These are phyloP conservation scores for Spinellus fusiger DNA, from an alignment of 192 early-diverging fungal genomes.

Conservation along the genomic window DNA sequence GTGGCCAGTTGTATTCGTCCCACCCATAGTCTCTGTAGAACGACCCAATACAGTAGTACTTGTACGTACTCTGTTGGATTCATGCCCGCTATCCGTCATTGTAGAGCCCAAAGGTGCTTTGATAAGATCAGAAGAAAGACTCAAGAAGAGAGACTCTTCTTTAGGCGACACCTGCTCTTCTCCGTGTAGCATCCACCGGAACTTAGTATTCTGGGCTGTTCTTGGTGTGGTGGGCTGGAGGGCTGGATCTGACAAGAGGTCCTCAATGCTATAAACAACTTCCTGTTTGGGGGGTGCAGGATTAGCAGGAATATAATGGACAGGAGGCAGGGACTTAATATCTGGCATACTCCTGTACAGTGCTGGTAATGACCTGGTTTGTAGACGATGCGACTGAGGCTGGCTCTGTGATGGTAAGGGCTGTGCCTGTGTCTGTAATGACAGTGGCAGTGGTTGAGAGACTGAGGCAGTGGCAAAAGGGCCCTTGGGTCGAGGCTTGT, in stretches of 20 bases:
- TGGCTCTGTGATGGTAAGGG: not conserved
- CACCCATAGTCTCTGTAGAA: not conserved
- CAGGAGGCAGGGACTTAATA: not conserved
- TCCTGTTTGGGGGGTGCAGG: constrained; percentile 20
- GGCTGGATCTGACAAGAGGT: constrained; percentile 19
- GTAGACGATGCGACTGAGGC: not conserved
- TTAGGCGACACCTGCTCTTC: not conserved
- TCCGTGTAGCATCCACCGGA: constrained; percentile 21
- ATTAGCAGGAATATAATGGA: constrained; percentile 12
- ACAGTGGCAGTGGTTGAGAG: not conserved
- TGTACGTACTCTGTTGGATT: too few relatives aligned
- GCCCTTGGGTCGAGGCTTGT: not conserved
- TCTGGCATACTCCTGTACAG: not conserved
- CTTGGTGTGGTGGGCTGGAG: not conserved
- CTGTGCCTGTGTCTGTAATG: not conserved
- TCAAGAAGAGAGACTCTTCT: too few relatives aligned
- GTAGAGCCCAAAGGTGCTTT: not conserved
- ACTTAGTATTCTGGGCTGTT: constrained; percentile 9
- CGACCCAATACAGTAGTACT: too few relatives aligned
- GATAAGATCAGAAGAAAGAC: too few relatives aligned
- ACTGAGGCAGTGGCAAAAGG: not conserved
- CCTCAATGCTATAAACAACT: constrained; percentile 26
- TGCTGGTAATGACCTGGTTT: not conserved
- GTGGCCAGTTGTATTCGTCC: not conserved
- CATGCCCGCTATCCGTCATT: too few relatives aligned